Evolutionary conservation across 139 green algal genomes (phyloP), one percentile per base, ranked within the genome.

Genomic region (Eudorina sp.): DNA sequence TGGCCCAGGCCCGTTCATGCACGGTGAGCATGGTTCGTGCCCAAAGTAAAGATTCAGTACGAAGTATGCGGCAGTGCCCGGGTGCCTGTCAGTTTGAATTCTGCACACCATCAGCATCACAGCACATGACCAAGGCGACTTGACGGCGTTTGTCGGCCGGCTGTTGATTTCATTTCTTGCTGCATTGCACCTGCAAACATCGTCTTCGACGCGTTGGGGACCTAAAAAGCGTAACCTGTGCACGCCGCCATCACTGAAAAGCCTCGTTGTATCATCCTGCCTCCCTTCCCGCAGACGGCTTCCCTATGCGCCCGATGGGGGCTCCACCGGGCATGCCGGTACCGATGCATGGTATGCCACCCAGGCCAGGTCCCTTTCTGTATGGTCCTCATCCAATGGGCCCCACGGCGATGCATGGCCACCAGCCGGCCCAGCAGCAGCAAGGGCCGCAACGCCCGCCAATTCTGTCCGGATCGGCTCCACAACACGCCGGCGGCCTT

Each of bases 11-110:
- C 62, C 43, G 14, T 88, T 91, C 74, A 91, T 89, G 21, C 78
- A 91, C 25, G 91, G 91, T 51, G 69, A 89, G 36, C 75, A 89
- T 34, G 51, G 90, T 79, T 68, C 82, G 6, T 45, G 34, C n/a
- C n/a, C n/a, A n/a, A n/a, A n/a, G n/a, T n/a, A n/a, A n/a, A n/a
- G n/a, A n/a, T n/a, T n/a, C n/a, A n/a, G n/a, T n/a, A n/a, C n/a
- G n/a, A n/a, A n/a, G n/a, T n/a, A n/a, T n/a, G n/a, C n/a, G n/a
- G n/a, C n/a, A n/a, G n/a, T n/a, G n/a, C n/a, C n/a, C n/a, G n/a
- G n/a, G n/a, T n/a, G n/a, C n/a, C n/a, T n/a, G n/a, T n/a, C n/a
- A n/a, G n/a, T n/a, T n/a, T n/a, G n/a, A n/a, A n/a, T n/a, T n/a
- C n/a, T n/a, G n/a, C n/a, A n/a, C n/a, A n/a, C n/a, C n/a, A n/a